Conservation (phyloP, 805 yeast genomes). For the Metschnikowia noctiluminum region DNA sequence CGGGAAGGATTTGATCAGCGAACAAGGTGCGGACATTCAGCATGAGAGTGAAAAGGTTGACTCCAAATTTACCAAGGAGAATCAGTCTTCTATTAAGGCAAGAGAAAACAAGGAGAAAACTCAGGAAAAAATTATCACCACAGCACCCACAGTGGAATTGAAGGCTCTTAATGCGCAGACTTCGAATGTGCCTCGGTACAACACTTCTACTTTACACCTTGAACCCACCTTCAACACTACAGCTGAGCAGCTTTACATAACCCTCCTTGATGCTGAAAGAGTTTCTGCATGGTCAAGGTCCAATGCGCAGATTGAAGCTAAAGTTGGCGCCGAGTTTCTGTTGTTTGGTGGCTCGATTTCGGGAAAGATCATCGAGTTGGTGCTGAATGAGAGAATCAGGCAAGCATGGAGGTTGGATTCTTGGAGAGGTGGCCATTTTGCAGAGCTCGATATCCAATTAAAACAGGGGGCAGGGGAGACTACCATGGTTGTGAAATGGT, state of each 20-base stretch:
- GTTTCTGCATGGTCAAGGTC: constrained; percentile 92
- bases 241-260: constrained; percentile 77
- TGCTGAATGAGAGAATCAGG: constrained; percentile 55
- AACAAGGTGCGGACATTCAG: constrained; percentile 86
- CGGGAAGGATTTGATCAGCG: constrained; percentile 71
- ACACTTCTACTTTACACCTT: constrained; percentile 74
- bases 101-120: constrained; percentile 4
- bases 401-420: constrained; percentile 84
- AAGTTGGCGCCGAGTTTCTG: constrained; percentile 59
- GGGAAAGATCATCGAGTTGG: constrained; percentile 64
- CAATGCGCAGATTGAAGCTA: constrained; percentile 49
- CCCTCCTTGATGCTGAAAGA: constrained; percentile 72
- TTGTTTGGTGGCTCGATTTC: constrained; percentile 85
- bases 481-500: constrained; percentile 68
- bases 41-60: constrained; percentile 48
- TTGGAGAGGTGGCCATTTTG: constrained; percentile 86
- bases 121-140: constrained; percentile 1
- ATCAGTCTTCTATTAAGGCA: constrained; percentile 31
- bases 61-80: constrained; percentile 45
- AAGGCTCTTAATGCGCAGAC: constrained; percentile 1
- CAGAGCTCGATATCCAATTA: constrained; percentile 62
- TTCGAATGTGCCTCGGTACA: constrained; percentile 55
- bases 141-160: constrained; percentile 10
- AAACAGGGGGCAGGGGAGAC: constrained; percentile 85
- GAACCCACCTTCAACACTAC: constrained; percentile 82